These are phyloP conservation scores for Aspergillus udagawae DNA, from an alignment of 2,329 filamentous ascomycete species.

Conservation along the genomic window DNA sequence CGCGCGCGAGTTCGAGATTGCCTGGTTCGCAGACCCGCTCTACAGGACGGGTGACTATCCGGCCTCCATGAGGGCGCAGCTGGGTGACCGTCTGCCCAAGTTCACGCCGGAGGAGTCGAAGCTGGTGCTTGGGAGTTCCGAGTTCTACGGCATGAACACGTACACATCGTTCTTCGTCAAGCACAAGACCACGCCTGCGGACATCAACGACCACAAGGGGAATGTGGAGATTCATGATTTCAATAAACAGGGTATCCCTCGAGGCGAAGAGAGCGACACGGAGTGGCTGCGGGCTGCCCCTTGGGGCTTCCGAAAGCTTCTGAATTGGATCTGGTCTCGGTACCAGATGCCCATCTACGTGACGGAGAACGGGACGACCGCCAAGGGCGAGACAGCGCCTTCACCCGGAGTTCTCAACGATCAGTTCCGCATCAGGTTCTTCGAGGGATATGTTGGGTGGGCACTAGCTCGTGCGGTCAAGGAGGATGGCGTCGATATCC, in stretches of 20 bases:
- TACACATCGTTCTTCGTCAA: conserved; percentile 80
- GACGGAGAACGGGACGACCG: conserved; percentile 76
- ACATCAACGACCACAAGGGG: conserved; percentile 63
- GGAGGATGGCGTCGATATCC: conserved; percentile 69
- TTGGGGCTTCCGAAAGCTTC: conserved; percentile 66
- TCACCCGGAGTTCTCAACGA: conserved; percentile 66
- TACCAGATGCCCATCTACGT: conserved; percentile 74
- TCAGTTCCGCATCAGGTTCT: conserved; percentile 72
- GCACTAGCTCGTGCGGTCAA: conserved; percentile 53
- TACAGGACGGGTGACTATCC: conserved; percentile 73
- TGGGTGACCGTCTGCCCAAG: conserved; percentile 68
- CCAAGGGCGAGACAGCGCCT: conserved; percentile 72
- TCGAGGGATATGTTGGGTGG: conserved; percentile 66
- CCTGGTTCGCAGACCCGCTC: conserved; percentile 78
- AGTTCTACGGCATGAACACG: conserved; percentile 88
- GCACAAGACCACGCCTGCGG: conserved; percentile 54
- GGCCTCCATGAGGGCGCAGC: conserved; percentile 70
- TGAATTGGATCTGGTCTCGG: conserved; percentile 67
- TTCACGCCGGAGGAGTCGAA: conserved; percentile 67
- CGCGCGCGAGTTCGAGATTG: conserved; percentile 76
- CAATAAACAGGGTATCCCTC: conserved; percentile 65
- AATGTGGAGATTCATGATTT: conserved; percentile 66
- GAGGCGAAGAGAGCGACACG: conserved; percentile 73
- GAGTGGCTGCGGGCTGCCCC: conserved; percentile 72
- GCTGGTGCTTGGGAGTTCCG: conserved; percentile 71